phyloP scores from a whole-genome alignment of 2,329 filamentous ascomycete genomes.

The Fusarium phyllophilum region DNA sequence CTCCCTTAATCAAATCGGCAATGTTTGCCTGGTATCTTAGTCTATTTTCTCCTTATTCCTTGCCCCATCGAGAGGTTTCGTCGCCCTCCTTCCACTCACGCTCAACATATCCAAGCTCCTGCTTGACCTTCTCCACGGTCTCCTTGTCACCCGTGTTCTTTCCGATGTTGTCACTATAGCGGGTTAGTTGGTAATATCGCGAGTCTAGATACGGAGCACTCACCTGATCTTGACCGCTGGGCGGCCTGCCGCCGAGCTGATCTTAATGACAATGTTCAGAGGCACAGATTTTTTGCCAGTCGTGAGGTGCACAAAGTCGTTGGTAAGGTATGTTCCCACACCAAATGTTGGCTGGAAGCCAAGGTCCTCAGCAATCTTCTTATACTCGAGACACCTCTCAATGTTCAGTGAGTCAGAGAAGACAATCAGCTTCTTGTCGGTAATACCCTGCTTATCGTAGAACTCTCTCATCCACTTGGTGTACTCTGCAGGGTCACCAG shows the following conservation, averaged over 20 bases:
- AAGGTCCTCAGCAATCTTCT: slow-evolving; percentile 79
- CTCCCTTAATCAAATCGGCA: not conserved
- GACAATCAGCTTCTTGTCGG: slow-evolving; percentile 85
- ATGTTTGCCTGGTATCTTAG: slow-evolving; percentile 22
- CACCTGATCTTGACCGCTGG: slow-evolving; percentile 88
- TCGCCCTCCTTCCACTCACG: slow-evolving; percentile 85
- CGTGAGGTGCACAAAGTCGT: slow-evolving; percentile 82
- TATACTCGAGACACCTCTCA: slow-evolving; percentile 90
- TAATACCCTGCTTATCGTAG: slow-evolving; percentile 80
- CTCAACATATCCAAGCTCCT: slow-evolving; percentile 85
- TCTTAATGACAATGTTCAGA: slow-evolving; percentile 97
- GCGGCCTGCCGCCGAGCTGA: slow-evolving; percentile 83
- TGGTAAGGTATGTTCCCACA: slow-evolving; percentile 94
- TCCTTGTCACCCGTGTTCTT: slow-evolving; percentile 93
- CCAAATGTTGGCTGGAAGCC: slow-evolving; percentile 91
- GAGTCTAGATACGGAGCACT: not conserved
- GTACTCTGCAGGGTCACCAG: slow-evolving; percentile 84
- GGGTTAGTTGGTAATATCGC: slow-evolving; percentile 20
- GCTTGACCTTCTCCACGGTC: slow-evolving; percentile 85
- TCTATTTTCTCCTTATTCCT: slow-evolving; percentile 38
- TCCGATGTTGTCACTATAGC: slow-evolving; percentile 75
- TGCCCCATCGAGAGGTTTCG: slow-evolving; percentile 85
- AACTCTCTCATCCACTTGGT: slow-evolving; percentile 82
- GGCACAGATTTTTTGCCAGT: slow-evolving; percentile 87
- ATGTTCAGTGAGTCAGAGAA: slow-evolving; percentile 97